Base-by-base conservation (phyloP, 2,329 filamentous ascomycete genomes). In the Calonectria henricotiae region DNA sequence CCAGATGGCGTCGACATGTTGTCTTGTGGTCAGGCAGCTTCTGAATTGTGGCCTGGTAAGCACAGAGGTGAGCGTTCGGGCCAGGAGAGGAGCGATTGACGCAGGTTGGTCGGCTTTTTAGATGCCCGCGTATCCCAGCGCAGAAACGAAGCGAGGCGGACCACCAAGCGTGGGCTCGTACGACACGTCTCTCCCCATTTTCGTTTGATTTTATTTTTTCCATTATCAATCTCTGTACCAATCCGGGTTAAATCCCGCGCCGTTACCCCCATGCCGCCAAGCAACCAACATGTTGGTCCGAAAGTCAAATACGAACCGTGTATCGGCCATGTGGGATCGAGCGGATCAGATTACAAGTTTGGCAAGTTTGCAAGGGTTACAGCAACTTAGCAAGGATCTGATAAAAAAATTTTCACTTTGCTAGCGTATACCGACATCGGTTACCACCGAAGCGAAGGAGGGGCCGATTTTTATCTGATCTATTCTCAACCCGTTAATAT, bases 271-370 rank as follows among this genome's bases (percentile, higher is more conserved):
- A 55, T 55, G 32, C 51, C 15, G 20, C 51, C 51, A 35, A 55
- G 35, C 32, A 5, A 32, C 51, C 32, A 55, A 37, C n/a, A 8
- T 20, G 15, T 23, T 23, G 43, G 43, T 46, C 20, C 12, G n/a
- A 46, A 46, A 23, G 43, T 23, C 11, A 46, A 46, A 46, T 25
- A 39, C 32, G 35, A 55, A 55, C 51, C 20, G 32, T 23, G 35
- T 35, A 39, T 55, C 32, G 32, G 20, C 17, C 17, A 55, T 13
- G 30, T 17, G 20, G 11, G 32, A 15, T 23, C 39, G 32, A 17
- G 25, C 51, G 30, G 32, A 55, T 55, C 51, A 25, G 51, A 55
- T 55, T 55, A 55, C 51, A 55, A 13, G n/a, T 37, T 30, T n/a
- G 32, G n/a, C 12, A 11, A 39, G n/a, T 37, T 55, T n/a, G 51